Percentiles rank a stretch among this genome's conserved stretches.
Conservation (phyloP, 75 land plant genomes). For the Azolla pinnata region DNA sequence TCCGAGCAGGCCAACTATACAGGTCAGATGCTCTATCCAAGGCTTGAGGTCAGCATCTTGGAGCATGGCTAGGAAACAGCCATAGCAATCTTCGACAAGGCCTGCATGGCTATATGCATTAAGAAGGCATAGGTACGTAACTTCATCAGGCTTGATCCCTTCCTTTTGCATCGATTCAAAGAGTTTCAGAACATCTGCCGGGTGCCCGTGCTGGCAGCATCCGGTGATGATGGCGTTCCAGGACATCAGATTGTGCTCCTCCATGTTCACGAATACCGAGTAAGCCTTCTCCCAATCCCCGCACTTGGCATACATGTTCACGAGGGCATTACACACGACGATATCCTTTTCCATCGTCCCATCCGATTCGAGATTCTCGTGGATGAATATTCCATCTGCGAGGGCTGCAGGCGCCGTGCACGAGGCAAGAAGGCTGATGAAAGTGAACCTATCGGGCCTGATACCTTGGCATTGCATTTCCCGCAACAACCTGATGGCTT, state of each 20-base stretch:
- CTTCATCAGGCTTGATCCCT: slow-evolving; percentile 11
- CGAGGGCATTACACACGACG: slow-evolving; percentile 25
- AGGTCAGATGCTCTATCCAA: slow-evolving; percentile 26
- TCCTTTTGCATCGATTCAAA: slow-evolving; percentile 38
- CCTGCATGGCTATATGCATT: slow-evolving; percentile 44
- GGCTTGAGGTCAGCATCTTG: slow-evolving; percentile 12
- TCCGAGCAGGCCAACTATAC: slow-evolving; percentile 36
- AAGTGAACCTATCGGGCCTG: slow-evolving; percentile 28
- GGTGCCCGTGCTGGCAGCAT: slow-evolving; percentile 40
- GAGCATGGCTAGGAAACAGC: slow-evolving; percentile 25
- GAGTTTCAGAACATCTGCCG: slow-evolving; percentile 28
- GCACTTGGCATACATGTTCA: slow-evolving; percentile 55
- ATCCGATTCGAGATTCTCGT: slow-evolving; percentile 19
- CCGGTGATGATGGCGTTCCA: slow-evolving; percentile 45
- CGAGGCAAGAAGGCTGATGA: slow-evolving; percentile 16
- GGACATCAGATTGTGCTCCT: slow-evolving; percentile 32
- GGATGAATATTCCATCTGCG: slow-evolving; percentile 25
- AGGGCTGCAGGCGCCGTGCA: slow-evolving; percentile 25
- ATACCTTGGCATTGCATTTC: slow-evolving; percentile 15
- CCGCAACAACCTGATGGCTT: slow-evolving; percentile 23
- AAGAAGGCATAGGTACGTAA: slow-evolving; percentile 37
- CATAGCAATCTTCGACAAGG: slow-evolving; percentile 35
- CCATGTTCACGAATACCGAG: slow-evolving; percentile 29
- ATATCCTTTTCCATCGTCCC: slow-evolving; percentile 15
- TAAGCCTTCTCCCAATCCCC: slow-evolving; percentile 36